Conservation (phyloP, 2,329 filamentous ascomycete genomes). For the Drechslera avenae region DNA sequence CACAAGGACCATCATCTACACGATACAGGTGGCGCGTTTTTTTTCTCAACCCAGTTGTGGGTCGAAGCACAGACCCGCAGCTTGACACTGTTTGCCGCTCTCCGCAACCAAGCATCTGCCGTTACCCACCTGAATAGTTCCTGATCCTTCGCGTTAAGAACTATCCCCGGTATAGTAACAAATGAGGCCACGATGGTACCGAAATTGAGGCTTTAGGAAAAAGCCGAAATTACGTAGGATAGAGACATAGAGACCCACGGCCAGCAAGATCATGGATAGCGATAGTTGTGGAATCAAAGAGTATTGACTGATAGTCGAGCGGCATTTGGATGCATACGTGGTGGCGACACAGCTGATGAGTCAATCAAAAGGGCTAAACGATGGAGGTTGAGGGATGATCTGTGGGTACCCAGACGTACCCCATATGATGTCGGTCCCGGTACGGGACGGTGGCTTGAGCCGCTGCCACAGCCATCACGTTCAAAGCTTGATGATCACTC, state of each 20-base stretch:
- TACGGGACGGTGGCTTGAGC: conserved; percentile 16
- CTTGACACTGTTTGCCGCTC: not conserved
- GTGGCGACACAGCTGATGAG: conserved; percentile 6
- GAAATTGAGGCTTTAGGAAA: too few species aligned
- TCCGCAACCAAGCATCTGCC: not conserved
- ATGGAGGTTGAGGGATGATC: conserved; percentile 3
- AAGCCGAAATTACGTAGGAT: too few species aligned
- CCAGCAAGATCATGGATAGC: too few species aligned
- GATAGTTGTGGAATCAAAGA: not conserved
- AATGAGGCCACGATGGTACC: too few species aligned
- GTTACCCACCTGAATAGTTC: not conserved
- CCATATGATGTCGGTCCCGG: conserved; percentile 9
- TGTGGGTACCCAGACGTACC: conserved; percentile 9
- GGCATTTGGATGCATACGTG: not conserved
- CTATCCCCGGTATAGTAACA: too few species aligned
- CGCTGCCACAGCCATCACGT: conserved; percentile 3
- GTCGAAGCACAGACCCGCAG: conserved; percentile 17
- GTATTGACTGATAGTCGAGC: not conserved
- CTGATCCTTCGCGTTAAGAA: too few species aligned
- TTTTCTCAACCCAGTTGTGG: conserved; percentile 13
- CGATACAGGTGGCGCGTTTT: conserved; percentile 9
- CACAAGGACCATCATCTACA: conserved; percentile 6
- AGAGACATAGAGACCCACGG: too few species aligned
- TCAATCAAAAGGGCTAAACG: not conserved
- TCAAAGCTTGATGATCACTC: not conserved